A percentile compares a stretch with the other conserved stretches of the same genome.
Evolutionary conservation across 306 rosid genomes (phyloP).

Genomic region (Betula pendula): DNA sequence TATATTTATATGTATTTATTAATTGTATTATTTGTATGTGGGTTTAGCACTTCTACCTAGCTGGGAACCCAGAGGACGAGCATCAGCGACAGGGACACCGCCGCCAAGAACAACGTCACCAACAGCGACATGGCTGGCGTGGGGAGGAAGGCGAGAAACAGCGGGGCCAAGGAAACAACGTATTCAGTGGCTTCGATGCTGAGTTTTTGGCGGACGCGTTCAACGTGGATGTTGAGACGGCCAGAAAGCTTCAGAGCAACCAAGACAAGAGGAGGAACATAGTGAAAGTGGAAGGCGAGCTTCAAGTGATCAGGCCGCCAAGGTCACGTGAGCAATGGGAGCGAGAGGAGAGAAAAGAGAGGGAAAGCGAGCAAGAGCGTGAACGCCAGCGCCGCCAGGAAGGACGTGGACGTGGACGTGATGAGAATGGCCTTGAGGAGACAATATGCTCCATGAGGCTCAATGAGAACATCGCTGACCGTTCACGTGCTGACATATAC

Average conservation of each 20-base stretch:
- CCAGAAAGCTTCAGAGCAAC: constrained; percentile 32
- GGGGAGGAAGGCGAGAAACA: not conserved
- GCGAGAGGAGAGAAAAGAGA: constrained; percentile 8
- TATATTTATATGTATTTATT: not conserved
- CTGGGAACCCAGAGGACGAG: constrained; percentile 54
- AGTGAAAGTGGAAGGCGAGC: constrained; percentile 33
- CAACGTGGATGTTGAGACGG: constrained; percentile 29
- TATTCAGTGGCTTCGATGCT: constrained; percentile 41
- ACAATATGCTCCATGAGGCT: constrained; percentile 35
- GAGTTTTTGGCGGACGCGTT: constrained; percentile 39
- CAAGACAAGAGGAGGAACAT: constrained; percentile 39
- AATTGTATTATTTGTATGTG: not conserved
- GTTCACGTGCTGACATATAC: constrained; percentile 38
- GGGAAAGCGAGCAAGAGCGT: not conserved
- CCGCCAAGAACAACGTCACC: not conserved
- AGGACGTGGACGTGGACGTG: not conserved
- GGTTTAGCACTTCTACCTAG: constrained; percentile 58
- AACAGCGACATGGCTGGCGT: not conserved
- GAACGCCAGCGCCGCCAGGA: not conserved
- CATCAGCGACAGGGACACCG: constrained; percentile 16
- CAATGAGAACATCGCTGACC: constrained; percentile 35
- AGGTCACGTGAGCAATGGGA: constrained; percentile 8
- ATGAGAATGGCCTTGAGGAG: constrained; percentile 37
- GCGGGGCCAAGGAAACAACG: constrained; percentile 24
- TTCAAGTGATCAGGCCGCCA: constrained; percentile 45